Evolutionary conservation across 2,329 filamentous ascomycete genomes (phyloP).

Genomic region (Massarina eburnea): DNA sequence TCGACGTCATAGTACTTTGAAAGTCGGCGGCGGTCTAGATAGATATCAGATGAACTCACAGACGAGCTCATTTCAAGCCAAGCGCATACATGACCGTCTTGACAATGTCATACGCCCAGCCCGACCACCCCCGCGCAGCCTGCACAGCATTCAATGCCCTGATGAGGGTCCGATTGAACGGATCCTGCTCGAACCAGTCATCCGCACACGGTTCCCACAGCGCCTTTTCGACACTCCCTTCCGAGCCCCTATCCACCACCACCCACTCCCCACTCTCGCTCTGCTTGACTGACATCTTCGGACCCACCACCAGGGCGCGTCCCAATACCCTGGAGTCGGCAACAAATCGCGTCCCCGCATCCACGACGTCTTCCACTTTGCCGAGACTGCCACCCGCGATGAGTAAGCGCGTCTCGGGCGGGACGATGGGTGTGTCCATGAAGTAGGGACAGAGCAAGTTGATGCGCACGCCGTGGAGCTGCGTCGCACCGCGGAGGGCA

Average conservation of each 20-base stretch:
- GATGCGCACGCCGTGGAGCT: slow-evolving; percentile 57
- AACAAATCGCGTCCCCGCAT: slow-evolving; percentile 63
- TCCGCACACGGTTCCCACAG: slow-evolving; percentile 65
- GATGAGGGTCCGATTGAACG: slow-evolving; percentile 58
- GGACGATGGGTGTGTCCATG: slow-evolving; percentile 62
- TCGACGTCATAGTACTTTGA: neutral
- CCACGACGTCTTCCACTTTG: slow-evolving; percentile 61
- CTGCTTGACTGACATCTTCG: slow-evolving; percentile 53
- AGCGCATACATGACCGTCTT: slow-evolving; percentile 18
- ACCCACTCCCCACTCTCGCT: slow-evolving; percentile 41
- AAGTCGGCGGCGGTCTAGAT: no score
- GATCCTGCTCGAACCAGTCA: slow-evolving; percentile 60
- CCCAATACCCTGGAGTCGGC: slow-evolving; percentile 61
- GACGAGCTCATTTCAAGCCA: neutral
- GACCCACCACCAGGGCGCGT: slow-evolving; percentile 60
- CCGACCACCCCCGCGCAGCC: slow-evolving; percentile 56
- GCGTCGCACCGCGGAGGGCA: slow-evolving; percentile 54
- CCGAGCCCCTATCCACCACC: slow-evolving; percentile 23
- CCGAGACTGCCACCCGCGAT: slow-evolving; percentile 61
- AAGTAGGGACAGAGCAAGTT: slow-evolving; percentile 72
- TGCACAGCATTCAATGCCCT: slow-evolving; percentile 56
- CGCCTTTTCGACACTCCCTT: slow-evolving; percentile 45
- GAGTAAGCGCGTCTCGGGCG: slow-evolving; percentile 49
- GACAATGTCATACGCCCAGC: slow-evolving; percentile 48
- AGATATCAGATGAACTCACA: neutral